These are phyloP conservation scores for Lepiota brunneoincarnata DNA, from an alignment of 768 basidiomycete species.

Conservation along the genomic window DNA sequence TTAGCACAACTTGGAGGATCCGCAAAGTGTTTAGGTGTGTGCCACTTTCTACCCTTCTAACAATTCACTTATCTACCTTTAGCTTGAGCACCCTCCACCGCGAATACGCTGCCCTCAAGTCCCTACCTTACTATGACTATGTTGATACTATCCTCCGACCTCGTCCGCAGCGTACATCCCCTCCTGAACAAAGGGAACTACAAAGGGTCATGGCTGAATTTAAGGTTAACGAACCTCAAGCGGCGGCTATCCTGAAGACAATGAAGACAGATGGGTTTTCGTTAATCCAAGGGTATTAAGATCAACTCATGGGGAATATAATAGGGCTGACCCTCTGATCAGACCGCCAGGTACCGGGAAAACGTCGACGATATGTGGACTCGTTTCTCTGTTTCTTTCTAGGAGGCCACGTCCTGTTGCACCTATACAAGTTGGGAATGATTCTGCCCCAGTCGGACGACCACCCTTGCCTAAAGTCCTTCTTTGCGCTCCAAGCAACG, in stretches of 20 bases:
- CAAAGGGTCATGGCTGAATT: conserved; percentile 65
- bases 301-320: neutral
- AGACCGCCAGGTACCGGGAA: conserved; percentile 99
- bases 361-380: conserved; percentile 94
- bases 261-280: conserved; percentile 75
- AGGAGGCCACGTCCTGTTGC: conserved; percentile 56
- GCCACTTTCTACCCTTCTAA: neutral
- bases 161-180: conserved; percentile 44
- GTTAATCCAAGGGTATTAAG: conserved; percentile 87
- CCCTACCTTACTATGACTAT: conserved; percentile 80
- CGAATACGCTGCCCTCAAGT: conserved; percentile 86
- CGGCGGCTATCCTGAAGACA: conserved; percentile 79
- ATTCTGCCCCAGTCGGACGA: conserved; percentile 34
- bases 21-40: conserved; percentile 81
- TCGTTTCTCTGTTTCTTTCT: conserved; percentile 82
- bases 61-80: neutral
- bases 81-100: conserved; percentile 91
- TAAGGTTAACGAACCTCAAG: conserved; percentile 91
- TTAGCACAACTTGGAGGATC: conserved; percentile 68
- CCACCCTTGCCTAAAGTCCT: conserved; percentile 62
- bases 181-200: conserved; percentile 50
- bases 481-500: conserved; percentile 96
- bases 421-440: conserved; percentile 46
- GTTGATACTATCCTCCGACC: conserved; percentile 70
- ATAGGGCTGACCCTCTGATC: conserved; percentile 4